Percentiles rank a stretch among this genome's conserved stretches.
These are phyloP conservation scores for Eucalyptus decipiens DNA, from an alignment of 345 rosid species.

Conservation along the genomic window DNA sequence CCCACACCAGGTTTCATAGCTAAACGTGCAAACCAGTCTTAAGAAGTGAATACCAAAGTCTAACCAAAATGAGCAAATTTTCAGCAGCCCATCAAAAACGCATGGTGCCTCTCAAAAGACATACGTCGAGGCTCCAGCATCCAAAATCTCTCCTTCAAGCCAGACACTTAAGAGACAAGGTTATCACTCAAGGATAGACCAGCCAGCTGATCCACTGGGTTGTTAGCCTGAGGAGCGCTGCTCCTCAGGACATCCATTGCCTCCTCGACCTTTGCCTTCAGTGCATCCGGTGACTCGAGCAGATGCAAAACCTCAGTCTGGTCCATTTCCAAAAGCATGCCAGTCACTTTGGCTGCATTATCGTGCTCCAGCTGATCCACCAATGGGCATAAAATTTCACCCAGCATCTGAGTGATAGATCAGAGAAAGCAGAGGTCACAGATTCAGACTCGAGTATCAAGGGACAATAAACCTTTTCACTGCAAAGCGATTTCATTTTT, in stretches of 20 bases:
- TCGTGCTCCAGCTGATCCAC: constrained; percentile 70
- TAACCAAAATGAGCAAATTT: neutral
- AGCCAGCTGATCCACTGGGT: constrained; percentile 42
- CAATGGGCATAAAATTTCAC: constrained; percentile 59
- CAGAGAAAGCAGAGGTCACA: neutral
- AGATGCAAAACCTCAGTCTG: constrained; percentile 75
- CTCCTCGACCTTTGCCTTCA: constrained; percentile 60
- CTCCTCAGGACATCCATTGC: constrained; percentile 64
- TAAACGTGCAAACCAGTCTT: neutral
- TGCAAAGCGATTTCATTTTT: neutral
- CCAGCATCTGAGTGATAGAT: constrained; percentile 36
- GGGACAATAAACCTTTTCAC: neutral
- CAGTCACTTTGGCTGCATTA: constrained; percentile 62
- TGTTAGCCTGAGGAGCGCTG: constrained; percentile 32
- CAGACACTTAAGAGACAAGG: constrained; percentile 20
- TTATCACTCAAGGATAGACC: constrained; percentile 47
- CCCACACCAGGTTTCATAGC: neutral
- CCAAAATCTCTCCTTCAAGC: neutral
- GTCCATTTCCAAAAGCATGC: constrained; percentile 90
- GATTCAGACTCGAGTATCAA: neutral
- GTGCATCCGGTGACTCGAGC: constrained; percentile 57
- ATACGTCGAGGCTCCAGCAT: neutral
- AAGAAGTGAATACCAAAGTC: neutral
- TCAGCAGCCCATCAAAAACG: neutral
- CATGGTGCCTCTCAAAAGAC: neutral